A percentile compares a stretch with the other conserved stretches of the same genome.
Evolutionary conservation across 768 basidiomycete species (phyloP).

Genomic region (Cyclocybe aegerita): DNA sequence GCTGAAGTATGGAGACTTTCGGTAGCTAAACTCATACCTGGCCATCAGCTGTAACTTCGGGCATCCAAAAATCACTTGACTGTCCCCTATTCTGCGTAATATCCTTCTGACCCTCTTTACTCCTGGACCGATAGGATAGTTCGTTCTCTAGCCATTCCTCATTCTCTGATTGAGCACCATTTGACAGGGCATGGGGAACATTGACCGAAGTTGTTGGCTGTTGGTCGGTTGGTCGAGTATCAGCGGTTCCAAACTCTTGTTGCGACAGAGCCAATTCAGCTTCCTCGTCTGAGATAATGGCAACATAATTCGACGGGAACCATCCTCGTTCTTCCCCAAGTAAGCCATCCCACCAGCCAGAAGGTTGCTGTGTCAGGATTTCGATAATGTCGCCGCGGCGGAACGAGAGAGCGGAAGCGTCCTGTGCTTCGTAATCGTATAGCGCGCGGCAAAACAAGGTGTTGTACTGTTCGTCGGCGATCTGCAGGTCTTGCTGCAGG

Average conservation of each 20-base stretch:
- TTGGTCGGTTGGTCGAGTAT: slow-evolving; percentile 21
- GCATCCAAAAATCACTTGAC: slow-evolving; percentile 88
- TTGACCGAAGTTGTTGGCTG: slow-evolving; percentile 37
- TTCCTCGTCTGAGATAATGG: slow-evolving; percentile 75
- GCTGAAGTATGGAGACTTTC: neutral
- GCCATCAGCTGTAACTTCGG: slow-evolving; percentile 76
- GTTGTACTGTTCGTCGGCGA: slow-evolving; percentile 58
- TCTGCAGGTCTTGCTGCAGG: slow-evolving; percentile 31
- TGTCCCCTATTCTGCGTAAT: slow-evolving; percentile 31
- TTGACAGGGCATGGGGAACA: slow-evolving; percentile 49
- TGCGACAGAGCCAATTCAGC: slow-evolving; percentile 65
- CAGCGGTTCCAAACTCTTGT: slow-evolving; percentile 43
- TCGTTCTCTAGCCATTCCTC: slow-evolving; percentile 64
- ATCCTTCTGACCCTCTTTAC: slow-evolving; percentile 9
- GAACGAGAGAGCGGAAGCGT: slow-evolving; percentile 88
- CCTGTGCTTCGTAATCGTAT: slow-evolving; percentile 89
- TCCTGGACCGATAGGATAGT: slow-evolving; percentile 31
- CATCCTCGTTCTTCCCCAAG: slow-evolving; percentile 88
- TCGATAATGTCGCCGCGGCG: slow-evolving; percentile 87
- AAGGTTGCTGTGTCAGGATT: slow-evolving; percentile 85
- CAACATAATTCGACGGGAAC: slow-evolving; percentile 97
- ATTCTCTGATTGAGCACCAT: slow-evolving; percentile 41
- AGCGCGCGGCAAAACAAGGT: slow-evolving; percentile 89
- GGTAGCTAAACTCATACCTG: slow-evolving; percentile 55
- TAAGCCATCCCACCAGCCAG: slow-evolving; percentile 98